A percentile compares a stretch with the other conserved stretches of the same genome.
Evolutionary conservation across 108 stramenopile genomes (phyloP).

Genomic region (Cyclotella kingstonii): DNA sequence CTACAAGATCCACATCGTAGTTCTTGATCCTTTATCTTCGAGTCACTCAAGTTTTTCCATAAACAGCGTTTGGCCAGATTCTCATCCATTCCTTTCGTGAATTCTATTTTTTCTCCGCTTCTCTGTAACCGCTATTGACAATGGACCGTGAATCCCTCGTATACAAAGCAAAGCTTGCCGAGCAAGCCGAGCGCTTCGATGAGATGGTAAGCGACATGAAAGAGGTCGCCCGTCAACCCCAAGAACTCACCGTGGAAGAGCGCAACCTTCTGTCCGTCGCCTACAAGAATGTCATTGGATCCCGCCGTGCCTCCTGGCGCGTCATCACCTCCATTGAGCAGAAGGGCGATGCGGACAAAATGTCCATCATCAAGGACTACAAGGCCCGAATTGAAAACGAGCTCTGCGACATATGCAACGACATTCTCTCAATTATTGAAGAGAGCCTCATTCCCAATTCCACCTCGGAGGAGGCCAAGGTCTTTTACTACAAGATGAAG

Average conservation of each 20-base stretch:
- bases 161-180: conserved; percentile 99
- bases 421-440: conserved; percentile 97
- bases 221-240: conserved; percentile 95
- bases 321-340: conserved; percentile 99
- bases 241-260: conserved; percentile 99
- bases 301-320: conserved; percentile 99
- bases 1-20: no score
- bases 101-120: no score
- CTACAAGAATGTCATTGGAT: conserved; percentile 99
- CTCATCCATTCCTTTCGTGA: no score
- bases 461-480: conserved; percentile 98
- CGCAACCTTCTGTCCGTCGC: conserved; percentile 98
- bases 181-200: conserved; percentile 98
- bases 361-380: conserved; percentile 96
- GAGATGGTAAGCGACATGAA: conserved; percentile 98
- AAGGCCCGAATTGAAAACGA: conserved; percentile 90
- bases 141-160: conserved; percentile 93
- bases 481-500: conserved; percentile 99
- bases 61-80: no score
- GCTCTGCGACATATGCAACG: conserved; percentile 98
- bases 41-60: no score
- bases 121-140: background rate
- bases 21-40: no score
- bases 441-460: conserved; percentile 97
- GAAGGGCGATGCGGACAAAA: conserved; percentile 96